A percentile compares a stretch with the other conserved stretches of the same genome.
These are phyloP conservation scores for Diplotaxis tenuifolia DNA, from an alignment of 345 rosid species.

Conservation along the genomic window DNA sequence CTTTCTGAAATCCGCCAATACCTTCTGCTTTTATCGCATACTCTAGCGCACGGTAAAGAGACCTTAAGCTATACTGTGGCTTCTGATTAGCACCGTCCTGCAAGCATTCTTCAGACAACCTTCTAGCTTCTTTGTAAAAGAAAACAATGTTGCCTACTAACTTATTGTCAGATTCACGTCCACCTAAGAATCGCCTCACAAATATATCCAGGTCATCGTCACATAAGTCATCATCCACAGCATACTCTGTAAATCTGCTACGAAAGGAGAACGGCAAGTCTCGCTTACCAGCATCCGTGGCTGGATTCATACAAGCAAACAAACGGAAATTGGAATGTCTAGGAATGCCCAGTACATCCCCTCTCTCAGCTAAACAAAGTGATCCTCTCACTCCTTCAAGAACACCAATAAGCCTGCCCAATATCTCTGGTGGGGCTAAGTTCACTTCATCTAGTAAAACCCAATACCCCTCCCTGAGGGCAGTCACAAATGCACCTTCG, in stretches of 20 bases:
- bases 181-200: slow-evolving; percentile 66
- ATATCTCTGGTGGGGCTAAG: slow-evolving; percentile 89
- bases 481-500: slow-evolving; percentile 93
- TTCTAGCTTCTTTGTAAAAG: slow-evolving; percentile 78
- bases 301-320: slow-evolving; percentile 98
- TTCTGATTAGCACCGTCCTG: slow-evolving; percentile 99
- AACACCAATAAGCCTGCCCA: slow-evolving; percentile 85
- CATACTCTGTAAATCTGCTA: slow-evolving; percentile 85
- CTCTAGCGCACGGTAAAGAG: slow-evolving; percentile 86
- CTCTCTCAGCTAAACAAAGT: slow-evolving; percentile 93
- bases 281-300: slow-evolving; percentile 97
- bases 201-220: slow-evolving; percentile 73
- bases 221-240: slow-evolving; percentile 77
- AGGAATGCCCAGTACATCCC: slow-evolving; percentile 63
- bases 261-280: slow-evolving; percentile 74
- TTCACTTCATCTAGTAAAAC: slow-evolving; percentile 96
- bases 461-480: slow-evolving; percentile 89
- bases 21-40: slow-evolving; percentile 65
- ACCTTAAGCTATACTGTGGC: slow-evolving; percentile 93
- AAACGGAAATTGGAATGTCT: slow-evolving; percentile 78
- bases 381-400: slow-evolving; percentile 92
- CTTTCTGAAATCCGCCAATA: slow-evolving; percentile 58
- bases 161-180: slow-evolving; percentile 47
- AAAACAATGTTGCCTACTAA: slow-evolving; percentile 53
- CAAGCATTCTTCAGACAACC: slow-evolving; percentile 74